phyloP scores from a whole-genome alignment of 2,329 filamentous ascomycete species.

The Clarireedia homoeocarpa region DNA sequence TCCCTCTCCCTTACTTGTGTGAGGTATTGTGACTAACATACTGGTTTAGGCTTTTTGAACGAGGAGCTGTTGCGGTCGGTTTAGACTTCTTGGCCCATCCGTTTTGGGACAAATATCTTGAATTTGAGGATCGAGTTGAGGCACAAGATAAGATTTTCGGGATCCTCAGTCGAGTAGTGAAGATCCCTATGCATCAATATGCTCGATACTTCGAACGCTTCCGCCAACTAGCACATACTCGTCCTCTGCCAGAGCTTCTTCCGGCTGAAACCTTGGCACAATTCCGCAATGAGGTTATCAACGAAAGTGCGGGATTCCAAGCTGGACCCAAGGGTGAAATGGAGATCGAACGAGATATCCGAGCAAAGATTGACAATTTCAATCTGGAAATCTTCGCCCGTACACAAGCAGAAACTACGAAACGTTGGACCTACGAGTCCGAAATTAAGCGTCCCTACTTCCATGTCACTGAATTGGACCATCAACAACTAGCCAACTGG shows the following conservation, averaged over 20 bases:
- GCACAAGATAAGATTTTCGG: conserved; percentile 77
- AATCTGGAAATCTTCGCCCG: conserved; percentile 74
- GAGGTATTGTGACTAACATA: conserved; percentile 17
- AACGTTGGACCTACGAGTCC: conserved; percentile 90
- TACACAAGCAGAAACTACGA: conserved; percentile 82
- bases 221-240: conserved; percentile 63
- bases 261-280: conserved; percentile 58
- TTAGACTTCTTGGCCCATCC: conserved; percentile 91
- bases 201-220: conserved; percentile 91
- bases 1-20: conserved; percentile 18
- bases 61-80: conserved; percentile 75
- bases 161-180: conserved; percentile 73
- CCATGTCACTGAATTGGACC: conserved; percentile 87
- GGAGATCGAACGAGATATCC: conserved; percentile 77
- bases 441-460: conserved; percentile 96
- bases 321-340: conserved; percentile 55
- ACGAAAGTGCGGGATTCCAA: conserved; percentile 48
- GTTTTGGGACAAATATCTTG: conserved; percentile 98
- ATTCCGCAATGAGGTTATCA: conserved; percentile 65
- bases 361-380: conserved; percentile 68
- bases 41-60: conserved; percentile 72
- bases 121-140: conserved; percentile 89
- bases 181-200: conserved; percentile 94
- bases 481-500: conserved; percentile 82
- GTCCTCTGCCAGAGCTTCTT: conserved; percentile 66